Conservation (phyloP, 129 eudicot species). For the Flaveria sonorensis region DNA sequence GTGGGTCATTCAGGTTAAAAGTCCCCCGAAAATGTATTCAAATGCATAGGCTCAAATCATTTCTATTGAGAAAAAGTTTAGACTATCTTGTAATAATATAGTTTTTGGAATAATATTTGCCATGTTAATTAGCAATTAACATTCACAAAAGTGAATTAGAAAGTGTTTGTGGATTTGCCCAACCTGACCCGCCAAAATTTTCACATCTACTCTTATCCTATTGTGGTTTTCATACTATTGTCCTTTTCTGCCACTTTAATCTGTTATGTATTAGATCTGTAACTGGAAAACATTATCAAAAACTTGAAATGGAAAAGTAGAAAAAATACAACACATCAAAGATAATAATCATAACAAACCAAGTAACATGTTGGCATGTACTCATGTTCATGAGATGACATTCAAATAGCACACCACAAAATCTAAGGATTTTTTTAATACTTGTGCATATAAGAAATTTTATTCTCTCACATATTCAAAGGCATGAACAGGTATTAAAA, state of each 20-base stretch:
- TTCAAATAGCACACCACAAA: conserved; percentile 3
- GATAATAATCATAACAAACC: neutral
- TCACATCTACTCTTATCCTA: too few species aligned
- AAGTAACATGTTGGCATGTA: neutral
- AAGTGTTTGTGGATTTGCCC: too few species aligned
- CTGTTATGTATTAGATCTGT: neutral
- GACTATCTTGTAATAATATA: neutral
- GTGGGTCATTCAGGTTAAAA: neutral
- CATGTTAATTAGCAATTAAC: neutral
- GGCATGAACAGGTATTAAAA: neutral
- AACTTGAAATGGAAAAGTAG: neutral
- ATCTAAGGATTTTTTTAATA: neutral
- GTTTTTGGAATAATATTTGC: neutral
- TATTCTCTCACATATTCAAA: neutral
- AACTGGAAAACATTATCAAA: neutral
- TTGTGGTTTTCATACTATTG: neutral
- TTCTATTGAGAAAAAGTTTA: neutral
- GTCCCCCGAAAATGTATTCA: neutral
- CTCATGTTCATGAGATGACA: neutral
- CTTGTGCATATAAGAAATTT: neutral
- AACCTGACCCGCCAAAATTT: too few species aligned
- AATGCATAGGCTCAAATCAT: neutral
- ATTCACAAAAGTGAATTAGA: neutral
- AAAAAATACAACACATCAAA: neutral
- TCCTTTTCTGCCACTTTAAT: neutral